Evolutionary conservation across 805 yeast species (phyloP).

Genomic region (Candida jianshihensis): DNA sequence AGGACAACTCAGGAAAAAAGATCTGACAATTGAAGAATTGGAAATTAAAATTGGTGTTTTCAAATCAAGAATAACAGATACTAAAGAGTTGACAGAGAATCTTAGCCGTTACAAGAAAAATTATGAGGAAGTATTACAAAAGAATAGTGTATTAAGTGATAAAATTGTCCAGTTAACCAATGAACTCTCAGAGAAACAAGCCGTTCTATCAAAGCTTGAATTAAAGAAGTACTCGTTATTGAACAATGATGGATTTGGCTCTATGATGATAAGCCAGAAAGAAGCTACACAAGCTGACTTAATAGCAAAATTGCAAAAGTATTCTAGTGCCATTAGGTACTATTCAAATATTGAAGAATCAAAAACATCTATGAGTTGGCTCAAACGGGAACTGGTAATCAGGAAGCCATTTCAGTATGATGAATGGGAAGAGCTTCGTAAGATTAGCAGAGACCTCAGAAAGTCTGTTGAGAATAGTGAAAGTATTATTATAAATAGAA

Average conservation of each 20-base stretch:
- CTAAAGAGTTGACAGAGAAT: conserved; percentile 23
- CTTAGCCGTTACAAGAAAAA: conserved; percentile 20
- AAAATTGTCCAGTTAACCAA: conserved; percentile 12
- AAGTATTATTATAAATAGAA: neutral
- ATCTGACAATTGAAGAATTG: conserved; percentile 32
- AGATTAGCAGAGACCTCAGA: conserved; percentile 14
- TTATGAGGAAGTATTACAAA: conserved; percentile 10
- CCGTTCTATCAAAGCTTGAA: conserved; percentile 20
- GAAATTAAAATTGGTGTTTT: conserved; percentile 38
- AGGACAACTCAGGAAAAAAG: conserved; percentile 4
- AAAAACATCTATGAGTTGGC: conserved; percentile 5
- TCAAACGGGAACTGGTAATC: conserved; percentile 6
- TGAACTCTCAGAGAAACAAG: conserved; percentile 19
- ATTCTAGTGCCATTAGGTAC: conserved; percentile 26
- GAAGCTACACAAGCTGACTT: conserved; percentile 29
- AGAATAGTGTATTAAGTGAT: conserved; percentile 9
- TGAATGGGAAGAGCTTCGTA: conserved; percentile 14
- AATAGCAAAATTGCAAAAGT: conserved; percentile 36
- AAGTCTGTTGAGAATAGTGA: conserved; percentile 3
- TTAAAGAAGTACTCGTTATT: conserved; percentile 20
- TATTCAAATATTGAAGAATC: neutral
- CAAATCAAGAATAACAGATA: conserved; percentile 34
- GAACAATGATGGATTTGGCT: conserved; percentile 25
- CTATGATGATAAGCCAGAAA: conserved; percentile 21
- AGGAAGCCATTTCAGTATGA: conserved; percentile 3